These are phyloP conservation scores for Podaxis sp. DNA, from an alignment of 768 basidiomycete genomes.

Conservation along the genomic window DNA sequence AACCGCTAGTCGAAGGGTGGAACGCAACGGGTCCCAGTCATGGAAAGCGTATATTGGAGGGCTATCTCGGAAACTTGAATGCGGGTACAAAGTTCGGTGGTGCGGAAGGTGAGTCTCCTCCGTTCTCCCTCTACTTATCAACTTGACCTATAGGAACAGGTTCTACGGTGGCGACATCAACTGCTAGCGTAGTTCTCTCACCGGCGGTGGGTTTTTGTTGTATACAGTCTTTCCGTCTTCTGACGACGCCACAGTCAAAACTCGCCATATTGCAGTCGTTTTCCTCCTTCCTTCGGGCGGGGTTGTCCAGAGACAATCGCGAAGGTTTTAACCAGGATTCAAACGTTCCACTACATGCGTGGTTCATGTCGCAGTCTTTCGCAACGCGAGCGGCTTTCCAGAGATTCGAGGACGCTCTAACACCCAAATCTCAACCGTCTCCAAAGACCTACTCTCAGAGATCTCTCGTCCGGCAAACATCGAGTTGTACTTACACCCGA, in stretches of 20 bases:
- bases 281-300: conserved; percentile 53
- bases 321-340: background rate
- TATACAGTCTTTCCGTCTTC: conserved; percentile 1
- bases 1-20: conserved; percentile 69
- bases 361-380: conserved; percentile 71
- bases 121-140: background rate
- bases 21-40: conserved; percentile 47
- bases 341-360: conserved; percentile 39
- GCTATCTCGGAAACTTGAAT: conserved; percentile 78
- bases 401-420: conserved; percentile 51
- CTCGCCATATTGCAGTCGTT: conserved; percentile 74
- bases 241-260: conserved; percentile 57
- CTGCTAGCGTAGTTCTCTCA: conserved; percentile 65
- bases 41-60: conserved; percentile 69
- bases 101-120: conserved; percentile 42
- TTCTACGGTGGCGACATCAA: conserved; percentile 51
- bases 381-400: conserved; percentile 46
- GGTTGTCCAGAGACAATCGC: background rate
- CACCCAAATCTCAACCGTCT: conserved; percentile 21
- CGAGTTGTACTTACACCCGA: conserved; percentile 34
- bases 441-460: background rate
- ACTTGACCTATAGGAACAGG: conserved; percentile 26
- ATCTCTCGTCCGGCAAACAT: background rate
- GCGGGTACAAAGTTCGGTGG: conserved; percentile 64
- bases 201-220: conserved; percentile 46